These are phyloP conservation scores for Sphaerobolus stellatus DNA, from an alignment of 1,284 basidiomycete species.

Conservation along the genomic window DNA sequence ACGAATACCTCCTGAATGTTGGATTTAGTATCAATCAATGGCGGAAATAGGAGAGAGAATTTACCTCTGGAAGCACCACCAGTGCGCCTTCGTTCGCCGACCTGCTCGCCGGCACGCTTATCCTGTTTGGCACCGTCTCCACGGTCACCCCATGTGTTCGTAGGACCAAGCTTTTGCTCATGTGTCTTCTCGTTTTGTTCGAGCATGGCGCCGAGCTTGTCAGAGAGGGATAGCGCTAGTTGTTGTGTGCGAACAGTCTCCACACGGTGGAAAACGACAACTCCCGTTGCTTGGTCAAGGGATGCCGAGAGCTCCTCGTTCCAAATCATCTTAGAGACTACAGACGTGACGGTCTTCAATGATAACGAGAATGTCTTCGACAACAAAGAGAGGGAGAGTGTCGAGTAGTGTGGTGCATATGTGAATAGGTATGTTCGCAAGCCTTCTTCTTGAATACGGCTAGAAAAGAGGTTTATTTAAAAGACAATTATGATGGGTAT, in stretches of 20 bases:
- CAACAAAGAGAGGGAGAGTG: conserved; percentile 84
- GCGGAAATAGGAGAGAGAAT: neutral
- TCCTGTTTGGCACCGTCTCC: conserved; percentile 70
- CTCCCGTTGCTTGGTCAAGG: conserved; percentile 84
- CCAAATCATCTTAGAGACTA: conserved; percentile 99
- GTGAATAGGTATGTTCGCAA: conserved; percentile 97
- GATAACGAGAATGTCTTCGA: conserved; percentile 87
- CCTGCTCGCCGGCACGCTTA: conserved; percentile 68
- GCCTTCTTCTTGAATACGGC: conserved; percentile 97
- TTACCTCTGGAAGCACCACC: conserved; percentile 34
- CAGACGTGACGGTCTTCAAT: conserved; percentile 79
- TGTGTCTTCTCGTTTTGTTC: conserved; percentile 96
- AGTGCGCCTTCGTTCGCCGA: conserved; percentile 69
- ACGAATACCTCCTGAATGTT: conserved; percentile 50
- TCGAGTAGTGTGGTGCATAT: conserved; percentile 94
- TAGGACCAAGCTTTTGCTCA: conserved; percentile 81
- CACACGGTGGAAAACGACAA: conserved; percentile 87
- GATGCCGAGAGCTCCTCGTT: conserved; percentile 94
- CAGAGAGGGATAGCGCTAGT: conserved; percentile 83
- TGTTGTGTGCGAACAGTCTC: conserved; percentile 90
- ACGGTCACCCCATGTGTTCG: conserved; percentile 66
- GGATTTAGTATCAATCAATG: neutral
- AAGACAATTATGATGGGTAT: conserved; percentile 15
- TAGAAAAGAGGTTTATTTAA: conserved; percentile 31
- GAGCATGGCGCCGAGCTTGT: conserved; percentile 85